Percentiles rank a stretch among this genome's conserved stretches.
These are phyloP conservation scores for Colletotrichum acutatum DNA, from an alignment of 2,329 filamentous ascomycete species.

Conservation along the genomic window DNA sequence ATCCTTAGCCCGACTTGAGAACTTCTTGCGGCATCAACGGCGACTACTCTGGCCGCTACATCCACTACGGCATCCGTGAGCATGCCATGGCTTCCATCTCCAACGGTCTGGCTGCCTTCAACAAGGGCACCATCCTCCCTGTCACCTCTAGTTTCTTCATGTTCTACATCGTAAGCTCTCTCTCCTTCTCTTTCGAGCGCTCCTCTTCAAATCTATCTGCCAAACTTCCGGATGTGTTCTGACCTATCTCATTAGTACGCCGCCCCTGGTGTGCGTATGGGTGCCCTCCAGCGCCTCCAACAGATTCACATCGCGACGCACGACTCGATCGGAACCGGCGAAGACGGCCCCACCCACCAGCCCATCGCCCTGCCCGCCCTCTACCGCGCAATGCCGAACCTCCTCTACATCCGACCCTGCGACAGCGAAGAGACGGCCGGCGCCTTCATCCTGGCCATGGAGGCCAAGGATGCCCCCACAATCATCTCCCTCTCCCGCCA, in stretches of 20 bases:
- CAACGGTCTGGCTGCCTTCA: slow-evolving; percentile 69
- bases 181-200: slow-evolving; percentile 5
- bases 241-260: slow-evolving; percentile 50
- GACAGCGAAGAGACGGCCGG: slow-evolving; percentile 69
- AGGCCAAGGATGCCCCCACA: slow-evolving; percentile 51
- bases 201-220: not conserved
- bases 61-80: slow-evolving; percentile 70
- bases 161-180: slow-evolving; percentile 61
- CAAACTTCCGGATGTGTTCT: not conserved
- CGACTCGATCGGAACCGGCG: slow-evolving; percentile 68
- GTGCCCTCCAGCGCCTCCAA: slow-evolving; percentile 65
- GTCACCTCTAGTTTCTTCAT: slow-evolving; percentile 71
- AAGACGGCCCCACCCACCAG: slow-evolving; percentile 72
- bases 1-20: slow-evolving; percentile 43
- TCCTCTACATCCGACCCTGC: slow-evolving; percentile 69
- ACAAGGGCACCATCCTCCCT: slow-evolving; percentile 65
- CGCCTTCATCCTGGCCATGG: slow-evolving; percentile 62
- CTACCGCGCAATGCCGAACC: slow-evolving; percentile 71
- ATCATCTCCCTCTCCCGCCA: slow-evolving; percentile 62
- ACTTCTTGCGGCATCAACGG: slow-evolving; percentile 63
- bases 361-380: slow-evolving; percentile 67
- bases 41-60: slow-evolving; percentile 64
- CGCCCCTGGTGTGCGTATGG: slow-evolving; percentile 70
- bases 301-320: slow-evolving; percentile 71
- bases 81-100: slow-evolving; percentile 70